Conservation (phyloP, 331 rosid species). For the Arachis monticola region DNA sequence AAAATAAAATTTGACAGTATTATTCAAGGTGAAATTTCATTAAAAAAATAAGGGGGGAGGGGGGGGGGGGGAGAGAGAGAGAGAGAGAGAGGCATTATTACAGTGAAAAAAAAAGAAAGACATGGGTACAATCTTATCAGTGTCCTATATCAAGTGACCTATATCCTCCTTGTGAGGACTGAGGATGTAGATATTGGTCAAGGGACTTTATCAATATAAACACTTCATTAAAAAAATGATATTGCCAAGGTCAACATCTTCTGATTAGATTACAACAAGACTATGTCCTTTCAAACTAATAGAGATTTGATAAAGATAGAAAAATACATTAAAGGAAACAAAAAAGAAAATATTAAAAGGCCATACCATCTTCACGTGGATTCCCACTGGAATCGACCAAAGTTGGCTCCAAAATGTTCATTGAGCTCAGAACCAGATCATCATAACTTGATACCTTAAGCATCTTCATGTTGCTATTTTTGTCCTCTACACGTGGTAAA, state of each 20-base stretch:
- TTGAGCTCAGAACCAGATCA: constrained; percentile 67
- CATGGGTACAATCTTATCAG: neutral
- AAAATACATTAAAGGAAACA: too few species aligned
- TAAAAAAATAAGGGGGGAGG: neutral
- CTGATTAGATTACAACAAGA: too few species aligned
- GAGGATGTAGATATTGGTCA: too few species aligned
- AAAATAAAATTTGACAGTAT: neutral
- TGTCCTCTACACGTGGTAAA: constrained; percentile 45
- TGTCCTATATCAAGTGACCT: too few species aligned
- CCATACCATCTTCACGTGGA: constrained; percentile 69
- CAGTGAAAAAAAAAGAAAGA: neutral
- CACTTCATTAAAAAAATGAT: too few species aligned
- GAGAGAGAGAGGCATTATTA: neutral
- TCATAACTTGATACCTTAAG: constrained; percentile 56
- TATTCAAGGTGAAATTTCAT: neutral
- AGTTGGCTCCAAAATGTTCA: constrained; percentile 73
- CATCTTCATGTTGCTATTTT: constrained; percentile 56
- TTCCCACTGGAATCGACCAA: constrained; percentile 59
- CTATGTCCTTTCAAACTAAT: too few species aligned
- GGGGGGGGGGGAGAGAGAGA: neutral
- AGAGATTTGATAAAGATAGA: too few species aligned
- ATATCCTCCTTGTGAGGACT: too few species aligned
- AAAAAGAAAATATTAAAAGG: constrained; percentile 14
- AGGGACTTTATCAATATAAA: too few species aligned
- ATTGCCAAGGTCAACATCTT: too few species aligned